phyloP scores from a whole-genome alignment of 2,329 filamentous ascomycete species.

The Ophidiomyces ophidiicola region DNA sequence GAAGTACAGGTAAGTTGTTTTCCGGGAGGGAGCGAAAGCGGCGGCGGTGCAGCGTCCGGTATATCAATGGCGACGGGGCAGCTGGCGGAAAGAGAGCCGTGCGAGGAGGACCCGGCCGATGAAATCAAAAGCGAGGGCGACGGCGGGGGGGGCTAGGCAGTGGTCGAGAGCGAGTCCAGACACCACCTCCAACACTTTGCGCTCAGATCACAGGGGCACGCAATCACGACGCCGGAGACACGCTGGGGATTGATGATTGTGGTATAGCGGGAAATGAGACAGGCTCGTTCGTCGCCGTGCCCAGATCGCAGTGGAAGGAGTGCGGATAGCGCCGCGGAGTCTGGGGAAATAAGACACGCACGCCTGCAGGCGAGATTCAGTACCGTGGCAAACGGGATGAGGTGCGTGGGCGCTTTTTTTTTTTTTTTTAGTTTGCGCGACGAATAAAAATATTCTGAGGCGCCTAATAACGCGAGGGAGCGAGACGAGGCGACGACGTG shows the following conservation, averaged over 20 bases:
- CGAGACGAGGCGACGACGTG: too few species aligned
- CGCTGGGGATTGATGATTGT: background rate
- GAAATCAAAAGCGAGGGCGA: background rate
- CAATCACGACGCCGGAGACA: background rate
- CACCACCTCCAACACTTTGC: slow-evolving; percentile 2
- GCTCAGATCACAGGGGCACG: slow-evolving; percentile 8
- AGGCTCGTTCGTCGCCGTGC: too few species aligned
- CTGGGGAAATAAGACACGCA: background rate
- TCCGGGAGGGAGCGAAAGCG: background rate
- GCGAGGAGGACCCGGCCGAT: too few species aligned
- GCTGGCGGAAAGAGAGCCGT: too few species aligned
- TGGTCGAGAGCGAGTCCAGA: too few species aligned
- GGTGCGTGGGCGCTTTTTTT: too few species aligned
- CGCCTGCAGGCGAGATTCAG: slow-evolving; percentile 1
- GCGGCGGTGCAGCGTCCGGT: too few species aligned
- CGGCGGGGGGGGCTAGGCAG: too few species aligned
- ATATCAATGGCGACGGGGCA: background rate
- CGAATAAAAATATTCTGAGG: too few species aligned
- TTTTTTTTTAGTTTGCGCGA: too few species aligned
- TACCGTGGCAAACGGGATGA: slow-evolving; percentile 3
- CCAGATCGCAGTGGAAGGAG: background rate
- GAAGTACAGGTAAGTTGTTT: slow-evolving; percentile 4
- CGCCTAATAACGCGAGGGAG: too few species aligned
- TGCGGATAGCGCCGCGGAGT: slow-evolving; percentile 3
- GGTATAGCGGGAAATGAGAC: too few species aligned